Evolutionary conservation across 805 yeast genomes (phyloP).

Genomic region (Torulaspora microellipsoides): DNA sequence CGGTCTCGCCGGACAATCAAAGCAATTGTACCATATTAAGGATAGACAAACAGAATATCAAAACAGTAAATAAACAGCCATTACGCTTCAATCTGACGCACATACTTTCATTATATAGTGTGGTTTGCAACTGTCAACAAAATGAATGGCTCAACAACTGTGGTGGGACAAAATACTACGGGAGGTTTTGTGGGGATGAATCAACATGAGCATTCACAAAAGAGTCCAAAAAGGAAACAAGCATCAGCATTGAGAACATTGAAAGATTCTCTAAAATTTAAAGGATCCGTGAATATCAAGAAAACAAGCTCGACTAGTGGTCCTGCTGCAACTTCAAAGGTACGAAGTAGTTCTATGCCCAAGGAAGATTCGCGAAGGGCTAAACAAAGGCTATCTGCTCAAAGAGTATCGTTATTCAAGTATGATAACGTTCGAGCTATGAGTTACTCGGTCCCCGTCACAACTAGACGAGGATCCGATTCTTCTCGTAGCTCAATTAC

Average conservation of each 20-base stretch:
- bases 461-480: slow-evolving; percentile 10
- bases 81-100: too few relatives aligned
- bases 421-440: slow-evolving; percentile 24
- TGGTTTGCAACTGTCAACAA: too few relatives aligned
- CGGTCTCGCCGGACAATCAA: too few relatives aligned
- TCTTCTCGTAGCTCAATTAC: slow-evolving; percentile 9
- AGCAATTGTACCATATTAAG: too few relatives aligned
- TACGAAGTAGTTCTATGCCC: slow-evolving; percentile 5
- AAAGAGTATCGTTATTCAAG: slow-evolving; percentile 29
- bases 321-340: slow-evolving; percentile 1
- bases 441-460: slow-evolving; percentile 10
- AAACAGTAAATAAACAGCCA: too few relatives aligned
- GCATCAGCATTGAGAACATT: slow-evolving; percentile 16
- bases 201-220: slow-evolving; percentile 2
- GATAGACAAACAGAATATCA: too few relatives aligned
- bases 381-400: slow-evolving; percentile 27
- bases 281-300: slow-evolving; percentile 7
- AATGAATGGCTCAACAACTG: neutral
- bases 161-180: neutral
- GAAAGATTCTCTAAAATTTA: slow-evolving; percentile 16
- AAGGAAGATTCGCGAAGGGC: slow-evolving; percentile 2
- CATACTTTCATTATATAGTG: too few relatives aligned
- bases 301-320: neutral
- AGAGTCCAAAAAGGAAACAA: slow-evolving; percentile 9
- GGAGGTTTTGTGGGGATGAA: neutral